Evolutionary conservation across 2,329 filamentous ascomycete genomes (phyloP).

Genomic region (Dactylellina leptospora): DNA sequence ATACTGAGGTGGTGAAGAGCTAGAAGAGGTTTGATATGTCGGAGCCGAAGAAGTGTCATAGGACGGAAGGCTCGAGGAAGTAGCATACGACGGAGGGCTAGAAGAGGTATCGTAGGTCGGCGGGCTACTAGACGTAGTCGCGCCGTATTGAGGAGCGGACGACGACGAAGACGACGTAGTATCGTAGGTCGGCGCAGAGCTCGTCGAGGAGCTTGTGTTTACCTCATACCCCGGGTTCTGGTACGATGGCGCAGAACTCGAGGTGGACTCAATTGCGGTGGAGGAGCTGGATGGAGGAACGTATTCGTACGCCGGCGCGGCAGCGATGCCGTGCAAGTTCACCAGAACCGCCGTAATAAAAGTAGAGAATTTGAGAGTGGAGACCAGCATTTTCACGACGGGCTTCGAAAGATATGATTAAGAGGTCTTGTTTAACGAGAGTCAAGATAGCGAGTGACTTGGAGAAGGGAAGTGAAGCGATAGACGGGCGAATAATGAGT

Average conservation of each 20-base stretch:
- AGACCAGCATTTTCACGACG: conserved; percentile 24
- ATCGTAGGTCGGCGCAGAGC: no score
- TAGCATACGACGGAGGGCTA: not conserved
- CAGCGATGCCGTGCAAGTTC: conserved; percentile 9
- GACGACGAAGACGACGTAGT: not conserved
- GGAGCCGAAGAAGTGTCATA: conserved; percentile 2
- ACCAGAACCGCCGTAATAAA: conserved; percentile 9
- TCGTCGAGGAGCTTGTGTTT: conserved; percentile 3
- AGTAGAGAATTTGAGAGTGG: conserved; percentile 33
- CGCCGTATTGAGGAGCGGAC: not conserved
- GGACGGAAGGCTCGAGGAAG: conserved; percentile 2
- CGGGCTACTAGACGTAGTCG: not conserved
- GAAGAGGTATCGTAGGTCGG: not conserved
- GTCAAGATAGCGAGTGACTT: conserved; percentile 23
- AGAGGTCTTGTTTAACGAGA: conserved; percentile 10
- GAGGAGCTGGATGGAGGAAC: conserved; percentile 2
- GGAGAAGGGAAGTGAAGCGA: conserved; percentile 1
- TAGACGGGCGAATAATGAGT: not conserved
- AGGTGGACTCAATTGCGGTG: conserved; percentile 11
- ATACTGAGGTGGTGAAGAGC: not conserved
- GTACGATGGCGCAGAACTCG: conserved; percentile 11
- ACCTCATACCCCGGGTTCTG: conserved; percentile 2
- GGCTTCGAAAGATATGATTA: conserved; percentile 1
- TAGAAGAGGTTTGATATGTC: conserved; percentile 11
- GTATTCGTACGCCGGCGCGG: conserved; percentile 30